Conservation (phyloP, 2,329 filamentous ascomycete genomes). For the Basipetospora sp. region DNA sequence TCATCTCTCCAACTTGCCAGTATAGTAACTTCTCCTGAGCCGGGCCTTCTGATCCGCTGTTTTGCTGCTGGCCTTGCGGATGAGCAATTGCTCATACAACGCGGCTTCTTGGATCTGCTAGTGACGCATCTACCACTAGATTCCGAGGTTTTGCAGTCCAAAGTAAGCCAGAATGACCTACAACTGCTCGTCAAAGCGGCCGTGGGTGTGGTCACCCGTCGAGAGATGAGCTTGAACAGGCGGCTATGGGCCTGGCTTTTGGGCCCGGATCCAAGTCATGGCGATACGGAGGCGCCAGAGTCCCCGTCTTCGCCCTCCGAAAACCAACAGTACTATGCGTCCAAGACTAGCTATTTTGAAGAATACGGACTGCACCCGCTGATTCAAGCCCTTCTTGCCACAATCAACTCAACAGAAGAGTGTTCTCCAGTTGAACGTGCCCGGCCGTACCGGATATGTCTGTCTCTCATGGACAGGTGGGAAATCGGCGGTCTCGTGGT, state of each 20-base stretch:
- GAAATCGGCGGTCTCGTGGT: constrained; percentile 87
- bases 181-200: constrained; percentile 71
- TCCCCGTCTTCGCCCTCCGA: constrained; percentile 28
- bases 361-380: constrained; percentile 62
- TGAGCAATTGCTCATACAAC: constrained; percentile 77
- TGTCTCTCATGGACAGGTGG: constrained; percentile 96
- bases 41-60: constrained; percentile 74
- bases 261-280: constrained; percentile 50
- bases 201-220: constrained; percentile 69
- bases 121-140: constrained; percentile 80
- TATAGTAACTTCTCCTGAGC: constrained; percentile 75
- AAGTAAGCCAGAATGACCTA: constrained; percentile 59
- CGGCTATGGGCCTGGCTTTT: constrained; percentile 93
- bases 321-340: constrained; percentile 32
- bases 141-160: constrained; percentile 63
- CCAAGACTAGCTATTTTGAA: constrained; percentile 69
- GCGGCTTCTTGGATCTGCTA: constrained; percentile 82
- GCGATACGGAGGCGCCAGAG: constrained; percentile 34
- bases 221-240: constrained; percentile 93
- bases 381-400: constrained; percentile 56
- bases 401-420: constrained; percentile 45
- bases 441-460: constrained; percentile 75
- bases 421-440: constrained; percentile 52
- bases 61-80: constrained; percentile 83
- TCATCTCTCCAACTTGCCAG: constrained; percentile 29